Conservation (phyloP, 352 stramenopile species). For the Globisporangium spinosum region DNA sequence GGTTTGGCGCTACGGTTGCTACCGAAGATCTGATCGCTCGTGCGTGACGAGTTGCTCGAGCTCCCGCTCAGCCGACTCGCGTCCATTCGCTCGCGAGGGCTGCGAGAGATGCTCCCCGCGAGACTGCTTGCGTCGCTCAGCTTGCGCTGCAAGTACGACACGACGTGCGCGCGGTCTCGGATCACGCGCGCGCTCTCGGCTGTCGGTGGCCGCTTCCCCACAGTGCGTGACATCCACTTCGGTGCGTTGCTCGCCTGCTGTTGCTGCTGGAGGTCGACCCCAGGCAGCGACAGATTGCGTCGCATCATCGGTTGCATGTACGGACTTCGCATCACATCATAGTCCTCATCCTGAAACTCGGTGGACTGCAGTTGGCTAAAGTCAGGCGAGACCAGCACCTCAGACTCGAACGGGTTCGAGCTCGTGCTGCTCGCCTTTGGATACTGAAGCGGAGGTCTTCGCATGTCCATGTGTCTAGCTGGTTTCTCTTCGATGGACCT, state of each 20-base stretch:
- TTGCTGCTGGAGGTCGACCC: slow-evolving; percentile 15
- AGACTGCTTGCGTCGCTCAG: slow-evolving; percentile 79
- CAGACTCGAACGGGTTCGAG: slow-evolving; percentile 16
- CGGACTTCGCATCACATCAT: slow-evolving; percentile 13
- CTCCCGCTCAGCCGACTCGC: slow-evolving; percentile 50
- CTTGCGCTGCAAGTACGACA: slow-evolving; percentile 86
- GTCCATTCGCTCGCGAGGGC: slow-evolving; percentile 37
- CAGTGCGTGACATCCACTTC: slow-evolving; percentile 16
- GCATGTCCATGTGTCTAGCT: slow-evolving; percentile 7
- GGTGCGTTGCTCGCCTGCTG: slow-evolving; percentile 15
- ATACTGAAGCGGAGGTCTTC: slow-evolving; percentile 9
- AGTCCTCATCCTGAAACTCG: slow-evolving; percentile 22
- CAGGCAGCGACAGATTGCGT: slow-evolving; percentile 37
- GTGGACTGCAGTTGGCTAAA: slow-evolving; percentile 14
- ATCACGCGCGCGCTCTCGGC: slow-evolving; percentile 62
- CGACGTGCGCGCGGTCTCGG: slow-evolving; percentile 79
- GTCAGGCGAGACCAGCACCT: slow-evolving; percentile 20
- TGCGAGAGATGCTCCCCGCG: slow-evolving; percentile 53
- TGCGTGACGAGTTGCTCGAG: slow-evolving; percentile 61
- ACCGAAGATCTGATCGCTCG: slow-evolving; percentile 38
- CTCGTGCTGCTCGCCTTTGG: slow-evolving; percentile 11
- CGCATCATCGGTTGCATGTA: slow-evolving; percentile 27
- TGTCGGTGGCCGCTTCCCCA: slow-evolving; percentile 15
- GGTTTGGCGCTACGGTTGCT: slow-evolving; percentile 41
- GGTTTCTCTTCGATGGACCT: slow-evolving; percentile 3